phyloP scores from a whole-genome alignment of 805 yeast genomes.

The Brettanomyces anomalus region DNA sequence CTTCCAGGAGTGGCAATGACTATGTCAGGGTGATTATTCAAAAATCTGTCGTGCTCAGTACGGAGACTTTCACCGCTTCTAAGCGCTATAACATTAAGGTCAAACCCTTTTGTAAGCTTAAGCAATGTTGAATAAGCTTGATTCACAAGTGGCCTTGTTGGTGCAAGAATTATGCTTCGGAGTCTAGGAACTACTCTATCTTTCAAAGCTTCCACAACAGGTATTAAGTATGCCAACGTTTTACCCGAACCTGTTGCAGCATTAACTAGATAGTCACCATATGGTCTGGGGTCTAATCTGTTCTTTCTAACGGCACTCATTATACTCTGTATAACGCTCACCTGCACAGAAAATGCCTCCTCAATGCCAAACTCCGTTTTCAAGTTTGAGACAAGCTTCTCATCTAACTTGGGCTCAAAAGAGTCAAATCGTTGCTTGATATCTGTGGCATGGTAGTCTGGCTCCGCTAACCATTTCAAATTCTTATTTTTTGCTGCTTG shows the following conservation, averaged over 20 bases:
- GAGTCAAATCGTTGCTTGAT: constrained; percentile 38
- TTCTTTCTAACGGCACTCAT: constrained; percentile 33
- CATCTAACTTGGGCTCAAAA: constrained; percentile 34
- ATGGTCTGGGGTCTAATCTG: constrained; percentile 39
- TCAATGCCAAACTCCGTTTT: constrained; percentile 31
- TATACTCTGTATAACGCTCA: constrained; percentile 49
- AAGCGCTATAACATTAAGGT: constrained; percentile 55
- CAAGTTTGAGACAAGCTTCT: constrained; percentile 38
- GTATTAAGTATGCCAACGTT: constrained; percentile 81
- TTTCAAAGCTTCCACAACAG: constrained; percentile 53
- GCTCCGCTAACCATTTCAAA: constrained; percentile 61
- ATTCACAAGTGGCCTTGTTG: constrained; percentile 77
- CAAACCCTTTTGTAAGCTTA: constrained; percentile 55
- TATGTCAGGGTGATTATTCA: constrained; percentile 46
- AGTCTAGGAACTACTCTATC: constrained; percentile 59
- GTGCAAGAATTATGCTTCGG: constrained; percentile 74
- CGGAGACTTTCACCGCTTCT: constrained; percentile 40
- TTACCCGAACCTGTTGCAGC: constrained; percentile 97
- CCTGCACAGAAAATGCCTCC: constrained; percentile 71
- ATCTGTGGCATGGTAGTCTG: constrained; percentile 45
- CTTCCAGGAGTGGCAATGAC: constrained; percentile 72
- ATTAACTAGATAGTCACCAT: constrained; percentile 78
- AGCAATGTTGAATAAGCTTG: constrained; percentile 70
- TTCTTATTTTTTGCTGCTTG: constrained; percentile 26
- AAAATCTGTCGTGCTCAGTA: constrained; percentile 53